phyloP scores from a whole-genome alignment of 169 alveolate genomes.

The Plasmodium gaboni region DNA sequence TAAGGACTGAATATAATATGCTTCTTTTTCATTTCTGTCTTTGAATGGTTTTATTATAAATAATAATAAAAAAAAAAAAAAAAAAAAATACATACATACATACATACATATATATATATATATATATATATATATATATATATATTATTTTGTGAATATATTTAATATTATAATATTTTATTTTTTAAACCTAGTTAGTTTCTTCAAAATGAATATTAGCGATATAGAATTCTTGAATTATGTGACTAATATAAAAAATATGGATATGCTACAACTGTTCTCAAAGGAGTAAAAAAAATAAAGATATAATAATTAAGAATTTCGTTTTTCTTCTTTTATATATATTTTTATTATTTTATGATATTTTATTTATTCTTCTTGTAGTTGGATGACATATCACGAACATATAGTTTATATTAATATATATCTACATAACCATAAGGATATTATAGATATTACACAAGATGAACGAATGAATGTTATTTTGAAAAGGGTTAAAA shows the following conservation, averaged over 20 bases:
- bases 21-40: too few relatives aligned
- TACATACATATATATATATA: too few relatives aligned
- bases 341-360: too few relatives aligned
- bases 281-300: constrained; percentile 37
- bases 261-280: constrained; percentile 20
- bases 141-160: too few relatives aligned
- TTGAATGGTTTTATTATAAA: too few relatives aligned
- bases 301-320: not conserved
- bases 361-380: not conserved
- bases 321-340: too few relatives aligned
- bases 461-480: constrained; percentile 28
- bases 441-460: constrained; percentile 29
- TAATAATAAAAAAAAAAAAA: too few relatives aligned
- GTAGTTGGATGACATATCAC: constrained; percentile 60
- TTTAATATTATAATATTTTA: too few relatives aligned
- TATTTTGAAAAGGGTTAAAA: constrained; percentile 22
- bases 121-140: too few relatives aligned
- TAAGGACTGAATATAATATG: too few relatives aligned
- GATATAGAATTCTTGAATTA: constrained; percentile 44
- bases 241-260: constrained; percentile 22
- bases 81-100: too few relatives aligned
- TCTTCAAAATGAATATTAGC: constrained; percentile 39
- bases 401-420: constrained; percentile 48
- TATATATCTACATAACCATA: constrained; percentile 38
- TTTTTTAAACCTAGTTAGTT: not conserved